A percentile compares a stretch with the other conserved stretches of the same genome.
phyloP scores from a whole-genome alignment of 305 asterid species.

The Fraxinus platypoda region DNA sequence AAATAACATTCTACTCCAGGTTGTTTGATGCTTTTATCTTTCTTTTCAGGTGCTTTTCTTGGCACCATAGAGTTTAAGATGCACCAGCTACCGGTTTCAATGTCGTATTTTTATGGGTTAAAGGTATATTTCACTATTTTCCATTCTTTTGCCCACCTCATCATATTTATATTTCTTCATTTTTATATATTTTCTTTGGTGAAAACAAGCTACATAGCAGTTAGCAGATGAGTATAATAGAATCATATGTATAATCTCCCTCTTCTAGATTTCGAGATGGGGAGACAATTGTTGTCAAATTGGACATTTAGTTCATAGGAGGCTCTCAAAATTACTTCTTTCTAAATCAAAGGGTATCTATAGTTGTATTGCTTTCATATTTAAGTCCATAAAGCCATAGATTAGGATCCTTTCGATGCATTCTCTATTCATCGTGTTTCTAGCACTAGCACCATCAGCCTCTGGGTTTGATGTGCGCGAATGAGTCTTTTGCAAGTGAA shows the following conservation, averaged over 20 bases:
- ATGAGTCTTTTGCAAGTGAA: not conserved
- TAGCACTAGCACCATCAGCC: not conserved
- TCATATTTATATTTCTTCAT: not conserved
- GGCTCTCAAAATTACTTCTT: not conserved
- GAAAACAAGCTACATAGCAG: not conserved
- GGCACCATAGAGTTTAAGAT: constrained; percentile 27
- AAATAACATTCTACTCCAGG: not conserved
- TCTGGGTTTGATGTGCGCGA: not conserved
- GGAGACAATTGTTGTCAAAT: not conserved
- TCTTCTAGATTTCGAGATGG: not conserved
- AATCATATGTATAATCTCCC: not conserved
- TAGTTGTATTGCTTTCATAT: not conserved
- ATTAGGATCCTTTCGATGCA: not conserved
- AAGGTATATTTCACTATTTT: constrained; percentile 29
- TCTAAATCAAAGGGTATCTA: not conserved
- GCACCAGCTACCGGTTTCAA: constrained; percentile 23
- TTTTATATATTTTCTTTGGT: not conserved
- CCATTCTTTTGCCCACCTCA: not conserved
- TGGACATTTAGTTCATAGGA: not conserved
- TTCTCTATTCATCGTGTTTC: not conserved
- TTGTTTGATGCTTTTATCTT: constrained; percentile 2
- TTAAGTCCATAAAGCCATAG: not conserved
- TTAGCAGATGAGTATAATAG: not conserved
- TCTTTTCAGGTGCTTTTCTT: constrained; percentile 18
- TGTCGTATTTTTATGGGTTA: constrained; percentile 34